Evolutionary conservation across 2,329 filamentous ascomycete species (phyloP), one percentile per base, ranked within the genome.

Genomic region (Ambrosiella cleistominuta): DNA sequence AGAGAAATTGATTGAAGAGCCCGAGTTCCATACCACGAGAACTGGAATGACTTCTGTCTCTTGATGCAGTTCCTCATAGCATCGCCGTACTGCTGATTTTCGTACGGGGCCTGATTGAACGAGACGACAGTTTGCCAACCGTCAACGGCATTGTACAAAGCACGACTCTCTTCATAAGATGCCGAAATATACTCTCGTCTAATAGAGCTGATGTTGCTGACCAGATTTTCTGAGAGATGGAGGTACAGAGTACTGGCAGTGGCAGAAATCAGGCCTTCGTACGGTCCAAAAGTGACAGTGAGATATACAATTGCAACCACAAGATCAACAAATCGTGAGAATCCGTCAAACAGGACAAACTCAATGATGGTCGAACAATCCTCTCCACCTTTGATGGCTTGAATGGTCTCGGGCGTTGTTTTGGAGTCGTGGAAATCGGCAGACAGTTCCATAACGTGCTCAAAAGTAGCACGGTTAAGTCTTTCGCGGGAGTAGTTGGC

Each of bases 361-460:
- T 83, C 80, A 3, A 83, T 70, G 49, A 79, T 73, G 54, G 73
- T 76, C 7, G 76, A 77, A 38, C 81, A 72, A 52, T 74, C 72
- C 42, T 72, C 72, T 3, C 77, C 77, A 8, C 75, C 75, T 12
- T 74, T 72, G 44, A 81, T 79, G 3, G 78, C 77, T 67, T 77
- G 71, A 65, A 77, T 72, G 63, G 80, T 75, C 62, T 81, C 78
- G 1, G 77, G 79, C 1, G 76, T 76, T 63, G 75, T 80, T 66
- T 80, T 78, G 17, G 76, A 75, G 63, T 81, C 78, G 63, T 81
- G 78, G 58, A 81, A 81, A 62, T 81, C 78, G 19, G 77, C 78
- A 1, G 79, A 81, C 6, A 81, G 72, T 58, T 77, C 75, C 70
- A 81, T 75, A 57, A 81, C 76, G 62, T 81, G 78, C 8, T 77